Evolutionary conservation across 306 rosid species (phyloP).

Genomic region (Cercis canadensis): DNA sequence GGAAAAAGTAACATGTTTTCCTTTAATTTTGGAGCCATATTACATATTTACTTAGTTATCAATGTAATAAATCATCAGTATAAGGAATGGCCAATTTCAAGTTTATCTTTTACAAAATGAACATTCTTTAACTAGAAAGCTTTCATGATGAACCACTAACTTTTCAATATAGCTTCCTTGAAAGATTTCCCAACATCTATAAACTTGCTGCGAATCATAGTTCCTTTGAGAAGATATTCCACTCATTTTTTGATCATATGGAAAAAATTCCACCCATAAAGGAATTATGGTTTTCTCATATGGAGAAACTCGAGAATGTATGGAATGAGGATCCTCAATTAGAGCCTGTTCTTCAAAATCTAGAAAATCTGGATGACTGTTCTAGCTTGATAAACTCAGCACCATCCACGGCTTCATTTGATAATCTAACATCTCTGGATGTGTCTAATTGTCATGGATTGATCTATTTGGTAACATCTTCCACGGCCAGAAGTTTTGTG

Average conservation of each 20-base stretch:
- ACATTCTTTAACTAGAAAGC: not conserved
- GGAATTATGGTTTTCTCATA: rapidly evolving
- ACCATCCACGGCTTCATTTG: not conserved
- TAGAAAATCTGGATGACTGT: not conserved
- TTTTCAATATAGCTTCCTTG: not conserved
- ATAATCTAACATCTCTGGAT: not conserved
- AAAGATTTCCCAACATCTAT: not conserved
- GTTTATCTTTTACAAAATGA: not conserved
- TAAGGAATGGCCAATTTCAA: not conserved
- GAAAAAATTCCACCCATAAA: not conserved
- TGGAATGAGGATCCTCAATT: not conserved
- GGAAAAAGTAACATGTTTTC: no score
- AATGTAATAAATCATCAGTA: no score
- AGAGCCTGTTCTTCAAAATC: not conserved
- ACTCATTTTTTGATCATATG: no score
- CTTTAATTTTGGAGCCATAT: no score
- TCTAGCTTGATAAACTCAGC: not conserved
- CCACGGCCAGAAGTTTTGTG: not conserved
- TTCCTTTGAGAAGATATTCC: not conserved
- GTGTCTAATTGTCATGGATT: not conserved
- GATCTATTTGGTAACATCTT: not conserved
- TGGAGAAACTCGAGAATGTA: not conserved
- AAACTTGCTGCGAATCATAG: not conserved
- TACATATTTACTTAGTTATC: no score
- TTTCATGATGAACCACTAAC: no score